Evolutionary conservation across 495 filamentous ascomycete species (phyloP).

Genomic region (Xylaria sp.): DNA sequence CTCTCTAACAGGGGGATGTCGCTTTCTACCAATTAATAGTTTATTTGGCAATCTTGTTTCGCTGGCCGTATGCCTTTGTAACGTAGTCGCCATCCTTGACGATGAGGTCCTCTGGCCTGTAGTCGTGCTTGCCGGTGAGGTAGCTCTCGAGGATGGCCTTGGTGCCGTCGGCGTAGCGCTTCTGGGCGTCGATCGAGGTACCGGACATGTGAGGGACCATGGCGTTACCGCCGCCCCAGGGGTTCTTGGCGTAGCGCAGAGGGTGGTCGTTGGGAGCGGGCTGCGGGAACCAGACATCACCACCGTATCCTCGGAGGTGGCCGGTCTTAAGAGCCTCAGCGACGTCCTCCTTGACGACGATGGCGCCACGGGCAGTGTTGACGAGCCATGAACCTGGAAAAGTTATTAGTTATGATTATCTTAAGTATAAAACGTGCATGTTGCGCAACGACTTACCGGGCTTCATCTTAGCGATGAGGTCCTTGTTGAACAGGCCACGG

Average conservation of each 20-base stretch:
- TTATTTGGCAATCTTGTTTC: slow-evolving; percentile 53
- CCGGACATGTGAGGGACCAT: slow-evolving; percentile 99
- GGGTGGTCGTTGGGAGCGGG: slow-evolving; percentile 94
- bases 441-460: slow-evolving; percentile 61
- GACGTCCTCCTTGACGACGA: slow-evolving; percentile 99
- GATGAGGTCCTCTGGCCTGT: slow-evolving; percentile 90
- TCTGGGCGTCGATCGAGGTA: slow-evolving; percentile 95
- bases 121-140: slow-evolving; percentile 85
- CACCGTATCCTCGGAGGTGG: slow-evolving; percentile 96
- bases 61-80: slow-evolving; percentile 92
- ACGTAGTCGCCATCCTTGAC: slow-evolving; percentile 92
- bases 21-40: slow-evolving; percentile 3
- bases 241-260: slow-evolving; percentile 90
- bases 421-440: neutral
- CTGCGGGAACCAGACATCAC: slow-evolving; percentile 85
- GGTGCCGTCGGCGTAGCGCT: slow-evolving; percentile 87
- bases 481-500: slow-evolving; percentile 96
- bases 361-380: slow-evolving; percentile 98
- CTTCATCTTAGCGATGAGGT: slow-evolving; percentile 99
- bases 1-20: neutral
- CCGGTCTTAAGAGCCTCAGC: slow-evolving; percentile 91
- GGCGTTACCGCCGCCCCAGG: slow-evolving; percentile 95
- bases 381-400: slow-evolving; percentile 85
- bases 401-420: slow-evolving; percentile 22
- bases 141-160: slow-evolving; percentile 92